phyloP scores from a whole-genome alignment of 2,329 filamentous ascomycete genomes.

The Pseudohalonectria lignicola region DNA sequence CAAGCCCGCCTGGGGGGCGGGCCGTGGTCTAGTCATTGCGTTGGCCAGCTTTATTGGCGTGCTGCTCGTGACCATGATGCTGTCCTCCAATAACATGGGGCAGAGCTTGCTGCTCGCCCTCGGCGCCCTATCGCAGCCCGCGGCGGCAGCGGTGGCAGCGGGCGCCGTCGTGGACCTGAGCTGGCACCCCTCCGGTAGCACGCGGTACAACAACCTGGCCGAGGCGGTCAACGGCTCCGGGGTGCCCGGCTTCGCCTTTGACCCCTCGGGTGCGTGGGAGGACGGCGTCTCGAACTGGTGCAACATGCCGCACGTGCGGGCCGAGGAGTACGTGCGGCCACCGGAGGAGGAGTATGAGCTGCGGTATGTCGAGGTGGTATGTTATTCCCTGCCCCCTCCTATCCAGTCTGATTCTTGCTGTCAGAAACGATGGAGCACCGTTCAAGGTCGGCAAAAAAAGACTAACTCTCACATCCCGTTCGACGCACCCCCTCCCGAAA shows the following conservation, averaged over 20 bases:
- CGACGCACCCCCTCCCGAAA: not conserved
- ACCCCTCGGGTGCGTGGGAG: constrained; percentile 41
- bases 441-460: not conserved
- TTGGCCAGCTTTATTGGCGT: too few species aligned
- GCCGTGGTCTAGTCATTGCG: too few species aligned
- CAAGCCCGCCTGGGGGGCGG: too few species aligned
- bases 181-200: constrained; percentile 15
- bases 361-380: constrained; percentile 64
- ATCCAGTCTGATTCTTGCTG: not conserved
- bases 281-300: constrained; percentile 71
- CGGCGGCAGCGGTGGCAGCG: too few species aligned
- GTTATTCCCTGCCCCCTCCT: not conserved
- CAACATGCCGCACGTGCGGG: constrained; percentile 78
- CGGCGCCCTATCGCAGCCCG: too few species aligned
- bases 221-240: constrained; percentile 25
- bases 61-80: too few species aligned
- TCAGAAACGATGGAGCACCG: not conserved
- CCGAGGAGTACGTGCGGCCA: constrained; percentile 50
- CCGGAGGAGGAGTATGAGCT: constrained; percentile 47
- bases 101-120: too few species aligned
- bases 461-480: not conserved
- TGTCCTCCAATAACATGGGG: too few species aligned
- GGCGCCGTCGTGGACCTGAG: constrained; percentile 9
- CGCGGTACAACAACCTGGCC: constrained; percentile 18
- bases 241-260: constrained; percentile 64